A percentile compares a stretch with the other conserved stretches of the same genome.
Conservation (phyloP, 176 grass and related monocot species). For the Juncus inflexus region DNA sequence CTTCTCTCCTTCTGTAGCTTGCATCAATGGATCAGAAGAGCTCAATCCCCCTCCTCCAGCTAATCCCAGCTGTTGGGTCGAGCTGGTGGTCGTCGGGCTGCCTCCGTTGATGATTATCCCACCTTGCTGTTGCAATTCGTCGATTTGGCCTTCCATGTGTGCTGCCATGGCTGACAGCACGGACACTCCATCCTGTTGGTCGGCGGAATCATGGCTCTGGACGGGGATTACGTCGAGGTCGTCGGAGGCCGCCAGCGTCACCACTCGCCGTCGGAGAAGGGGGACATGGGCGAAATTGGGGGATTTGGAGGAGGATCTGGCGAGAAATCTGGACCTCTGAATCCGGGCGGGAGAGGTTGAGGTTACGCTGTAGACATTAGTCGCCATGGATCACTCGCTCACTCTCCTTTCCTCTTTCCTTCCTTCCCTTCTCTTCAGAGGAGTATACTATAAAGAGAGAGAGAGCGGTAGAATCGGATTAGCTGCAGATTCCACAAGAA, state of each 20-base stretch:
- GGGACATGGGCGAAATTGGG: background rate
- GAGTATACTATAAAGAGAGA: background rate
- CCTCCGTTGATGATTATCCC: conserved; percentile 20
- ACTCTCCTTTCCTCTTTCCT: background rate
- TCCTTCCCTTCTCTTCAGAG: no score
- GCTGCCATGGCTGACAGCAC: conserved; percentile 1
- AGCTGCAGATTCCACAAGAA: background rate
- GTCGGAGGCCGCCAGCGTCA: conserved; percentile 9
- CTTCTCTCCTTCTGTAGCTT: background rate
- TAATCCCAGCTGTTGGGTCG: conserved; percentile 1
- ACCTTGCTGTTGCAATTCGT: conserved; percentile 9
- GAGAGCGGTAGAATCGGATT: conserved; percentile 7
- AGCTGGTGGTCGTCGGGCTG: conserved; percentile 11
- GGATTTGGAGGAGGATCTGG: background rate
- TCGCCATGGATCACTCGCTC: conserved; percentile 4
- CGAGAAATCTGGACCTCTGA: conserved; percentile 6
- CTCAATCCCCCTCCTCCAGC: conserved; percentile 17
- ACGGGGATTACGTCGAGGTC: conserved; percentile 37
- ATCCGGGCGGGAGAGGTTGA: conserved; percentile 8
- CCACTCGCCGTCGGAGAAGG: conserved; percentile 12
- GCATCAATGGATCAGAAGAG: background rate
- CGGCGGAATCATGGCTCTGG: conserved; percentile 34
- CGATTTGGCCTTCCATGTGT: conserved; percentile 26
- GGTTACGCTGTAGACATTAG: conserved; percentile 19
- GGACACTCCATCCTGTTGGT: conserved; percentile 38